These are phyloP conservation scores for Malus orientalis DNA, from an alignment of 306 rosid species.

Conservation along the genomic window DNA sequence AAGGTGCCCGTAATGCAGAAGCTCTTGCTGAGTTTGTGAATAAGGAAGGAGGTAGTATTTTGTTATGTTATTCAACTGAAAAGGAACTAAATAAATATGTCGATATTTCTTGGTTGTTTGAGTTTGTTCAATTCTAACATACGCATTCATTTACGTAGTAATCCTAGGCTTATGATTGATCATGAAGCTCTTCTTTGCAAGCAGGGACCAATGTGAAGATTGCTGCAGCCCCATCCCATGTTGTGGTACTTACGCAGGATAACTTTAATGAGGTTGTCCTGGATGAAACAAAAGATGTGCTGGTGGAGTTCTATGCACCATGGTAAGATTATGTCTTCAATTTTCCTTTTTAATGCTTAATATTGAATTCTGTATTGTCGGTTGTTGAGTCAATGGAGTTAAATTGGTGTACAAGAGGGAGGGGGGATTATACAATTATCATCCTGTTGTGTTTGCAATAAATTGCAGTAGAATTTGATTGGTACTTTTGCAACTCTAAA, in stretches of 20 bases:
- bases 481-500: not conserved
- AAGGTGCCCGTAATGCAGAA: slow-evolving; percentile 72
- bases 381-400: not conserved
- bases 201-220: slow-evolving; percentile 86
- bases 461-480: not conserved
- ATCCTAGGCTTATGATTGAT: slow-evolving; percentile 9
- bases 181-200: slow-evolving; percentile 12
- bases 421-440: not conserved
- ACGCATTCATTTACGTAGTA: not conserved
- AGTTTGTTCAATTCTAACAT: not conserved
- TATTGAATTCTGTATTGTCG: not conserved
- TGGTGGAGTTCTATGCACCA: slow-evolving; percentile 93
- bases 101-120: not conserved
- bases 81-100: not conserved
- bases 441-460: not conserved
- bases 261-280: slow-evolving; percentile 66
- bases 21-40: slow-evolving; percentile 73
- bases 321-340: slow-evolving; percentile 43
- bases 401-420: not conserved
- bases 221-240: slow-evolving; percentile 54
- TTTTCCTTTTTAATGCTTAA: not conserved
- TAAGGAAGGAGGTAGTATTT: slow-evolving; percentile 53
- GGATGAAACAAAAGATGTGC: slow-evolving; percentile 73
- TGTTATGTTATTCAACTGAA: not conserved
- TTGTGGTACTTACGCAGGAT: slow-evolving; percentile 49